Base-by-base conservation (phyloP, 192 early-diverging fungal genomes). In the Powellomyces hirtus region DNA sequence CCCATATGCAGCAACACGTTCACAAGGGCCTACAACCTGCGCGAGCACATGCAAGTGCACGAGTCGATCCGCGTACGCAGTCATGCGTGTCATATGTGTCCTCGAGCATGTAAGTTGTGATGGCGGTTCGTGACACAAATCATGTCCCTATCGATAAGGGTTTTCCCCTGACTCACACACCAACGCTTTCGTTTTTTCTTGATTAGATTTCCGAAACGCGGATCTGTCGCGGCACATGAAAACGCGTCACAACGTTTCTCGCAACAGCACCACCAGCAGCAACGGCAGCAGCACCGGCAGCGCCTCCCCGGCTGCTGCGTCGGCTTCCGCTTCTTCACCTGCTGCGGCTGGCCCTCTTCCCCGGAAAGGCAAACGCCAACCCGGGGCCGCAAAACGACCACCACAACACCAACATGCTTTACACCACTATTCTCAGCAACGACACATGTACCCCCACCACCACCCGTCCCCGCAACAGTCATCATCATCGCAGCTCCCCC, bases 31-130 rank as follows among this genome's bases (percentile, higher is more conserved):
- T 56, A 33, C 53, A 56, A 56, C 53, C 29, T 56, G 53, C 53
- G 53, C 29, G 53, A 56, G 31, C 53, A 56, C 53, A 56, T 56
- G 53, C 53, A 56, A 31, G 53, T 56, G 53, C 53, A 56, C 26
- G 53, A 56, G 29, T 14, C 18, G 6, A 34, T 33, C 16, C 53
- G 53, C 53, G 53, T 56, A 16, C 53, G 53, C 24, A 31, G 27
- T 14, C 31, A 33, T 16, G 29, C 31, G 18, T 56, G 53, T 31
- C 29, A 56, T 27, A 27, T 56, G 18, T 56, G 53, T 31, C 26
- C 4, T 56, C 53, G 53, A 16, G 26, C 29, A 2, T 56, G 46
- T 49, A 14, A 49, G 46, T 42, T n/a, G n/a, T n/a, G n/a, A n/a
- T n/a, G n/a, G n/a, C n/a, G n/a, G n/a, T n/a, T n/a, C n/a, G n/a